Conservation (phyloP, 192 early-diverging fungal genomes). For the Coemansia sp. region DNA sequence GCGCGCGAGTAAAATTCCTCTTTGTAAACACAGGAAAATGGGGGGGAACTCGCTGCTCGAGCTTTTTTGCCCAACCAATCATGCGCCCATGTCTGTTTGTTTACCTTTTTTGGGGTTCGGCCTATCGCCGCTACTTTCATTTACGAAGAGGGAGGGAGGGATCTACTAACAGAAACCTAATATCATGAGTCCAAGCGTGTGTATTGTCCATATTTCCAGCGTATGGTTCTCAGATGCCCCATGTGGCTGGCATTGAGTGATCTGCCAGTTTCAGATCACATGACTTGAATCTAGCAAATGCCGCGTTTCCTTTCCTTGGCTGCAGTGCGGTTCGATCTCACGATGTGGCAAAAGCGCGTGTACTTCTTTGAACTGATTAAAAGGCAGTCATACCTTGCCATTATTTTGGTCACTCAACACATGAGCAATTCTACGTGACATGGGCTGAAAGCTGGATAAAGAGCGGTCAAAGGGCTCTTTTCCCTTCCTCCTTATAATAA, state of each 20-base stretch:
- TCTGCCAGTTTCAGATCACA: not conserved
- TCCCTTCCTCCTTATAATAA: not conserved
- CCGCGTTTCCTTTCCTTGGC: not conserved
- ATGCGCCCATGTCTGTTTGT: constrained; percentile 4
- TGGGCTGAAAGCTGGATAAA: not conserved
- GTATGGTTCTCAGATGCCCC: too few relatives aligned
- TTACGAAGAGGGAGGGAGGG: not conserved
- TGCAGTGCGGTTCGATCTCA: not conserved
- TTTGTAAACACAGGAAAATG: not conserved
- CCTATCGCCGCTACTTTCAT: not conserved
- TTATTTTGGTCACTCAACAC: not conserved
- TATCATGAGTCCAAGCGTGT: not conserved
- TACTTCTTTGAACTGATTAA: not conserved
- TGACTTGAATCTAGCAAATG: not conserved
- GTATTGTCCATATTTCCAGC: not conserved
- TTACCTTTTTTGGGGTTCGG: not conserved
- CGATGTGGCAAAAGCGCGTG: not conserved
- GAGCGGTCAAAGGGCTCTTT: not conserved
- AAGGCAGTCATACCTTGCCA: not conserved
- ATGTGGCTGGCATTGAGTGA: not conserved
- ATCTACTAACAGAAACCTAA: not conserved
- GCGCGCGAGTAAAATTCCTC: not conserved
- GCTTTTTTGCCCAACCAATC: constrained; percentile 11
- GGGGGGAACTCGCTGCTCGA: not conserved
- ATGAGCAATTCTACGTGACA: not conserved